phyloP scores from a whole-genome alignment of 2,329 filamentous ascomycete genomes.

The Reticulascus tulasneorum region DNA sequence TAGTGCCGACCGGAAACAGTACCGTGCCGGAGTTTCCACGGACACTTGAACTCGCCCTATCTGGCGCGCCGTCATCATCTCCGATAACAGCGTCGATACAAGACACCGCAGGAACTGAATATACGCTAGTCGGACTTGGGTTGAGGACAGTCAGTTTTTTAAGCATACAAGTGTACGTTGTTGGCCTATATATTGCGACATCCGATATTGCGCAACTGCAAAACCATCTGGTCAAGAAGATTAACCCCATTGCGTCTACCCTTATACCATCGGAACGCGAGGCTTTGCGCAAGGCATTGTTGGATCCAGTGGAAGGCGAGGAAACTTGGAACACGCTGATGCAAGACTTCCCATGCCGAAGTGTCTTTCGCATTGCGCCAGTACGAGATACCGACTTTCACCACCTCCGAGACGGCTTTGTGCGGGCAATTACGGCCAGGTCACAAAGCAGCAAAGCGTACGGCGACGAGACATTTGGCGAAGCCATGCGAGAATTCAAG shows the following conservation, averaged over 20 bases:
- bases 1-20: slow-evolving; percentile 76
- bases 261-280: slow-evolving; percentile 80
- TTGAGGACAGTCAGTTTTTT: slow-evolving; percentile 88
- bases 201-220: slow-evolving; percentile 80
- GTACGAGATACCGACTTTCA: slow-evolving; percentile 93
- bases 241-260: slow-evolving; percentile 76
- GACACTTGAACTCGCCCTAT: slow-evolving; percentile 58
- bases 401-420: slow-evolving; percentile 87
- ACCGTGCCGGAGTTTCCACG: slow-evolving; percentile 78
- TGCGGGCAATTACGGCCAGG: slow-evolving; percentile 75
- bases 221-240: slow-evolving; percentile 66
- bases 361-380: slow-evolving; percentile 77
- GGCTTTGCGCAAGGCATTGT: slow-evolving; percentile 61
- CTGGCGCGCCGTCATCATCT: slow-evolving; percentile 17
- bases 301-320: slow-evolving; percentile 66
- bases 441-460: slow-evolving; percentile 55
- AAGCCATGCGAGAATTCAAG: slow-evolving; percentile 74
- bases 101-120: slow-evolving; percentile 56
- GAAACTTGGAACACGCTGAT: slow-evolving; percentile 72
- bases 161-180: slow-evolving; percentile 87
- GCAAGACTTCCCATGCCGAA: slow-evolving; percentile 63
- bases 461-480: slow-evolving; percentile 72
- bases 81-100: slow-evolving; percentile 33
- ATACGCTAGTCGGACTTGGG: slow-evolving; percentile 83
- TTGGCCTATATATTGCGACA: slow-evolving; percentile 86